Conservation (phyloP, 2,329 filamentous ascomycete species). For the Zymoseptoria crescenta region DNA sequence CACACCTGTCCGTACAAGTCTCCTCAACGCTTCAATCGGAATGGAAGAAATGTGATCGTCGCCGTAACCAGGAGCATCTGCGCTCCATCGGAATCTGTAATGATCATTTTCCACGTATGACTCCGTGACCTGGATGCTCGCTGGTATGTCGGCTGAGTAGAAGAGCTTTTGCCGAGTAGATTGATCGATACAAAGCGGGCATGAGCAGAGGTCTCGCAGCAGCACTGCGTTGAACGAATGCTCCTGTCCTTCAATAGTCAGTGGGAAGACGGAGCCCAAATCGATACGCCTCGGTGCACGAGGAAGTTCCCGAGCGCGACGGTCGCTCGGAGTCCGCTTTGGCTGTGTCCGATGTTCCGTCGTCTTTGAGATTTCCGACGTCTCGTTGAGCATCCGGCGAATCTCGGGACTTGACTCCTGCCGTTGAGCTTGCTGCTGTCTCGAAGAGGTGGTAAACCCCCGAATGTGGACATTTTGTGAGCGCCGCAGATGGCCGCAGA, state of each 20-base stretch:
- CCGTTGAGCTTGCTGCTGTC: not conserved
- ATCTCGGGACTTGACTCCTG: not conserved
- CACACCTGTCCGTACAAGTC: not conserved
- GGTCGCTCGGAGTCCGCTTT: not conserved
- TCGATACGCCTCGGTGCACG: not conserved
- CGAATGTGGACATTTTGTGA: not conserved
- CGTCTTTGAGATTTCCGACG: not conserved
- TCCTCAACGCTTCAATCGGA: constrained; percentile 4
- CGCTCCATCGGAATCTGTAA: constrained; percentile 43
- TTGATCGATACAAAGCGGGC: constrained; percentile 49
- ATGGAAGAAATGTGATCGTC: constrained; percentile 36
- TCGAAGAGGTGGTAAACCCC: not conserved
- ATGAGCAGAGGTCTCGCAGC: constrained; percentile 53
- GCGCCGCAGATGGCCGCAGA: not conserved
- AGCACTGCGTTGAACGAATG: constrained; percentile 21
- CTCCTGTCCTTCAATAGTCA: constrained; percentile 1
- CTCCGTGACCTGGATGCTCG: constrained; percentile 34
- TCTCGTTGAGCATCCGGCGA: not conserved
- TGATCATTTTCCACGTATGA: constrained; percentile 33
- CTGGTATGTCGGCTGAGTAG: constrained; percentile 56
- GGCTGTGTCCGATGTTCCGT: not conserved
- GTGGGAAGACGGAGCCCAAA: not conserved
- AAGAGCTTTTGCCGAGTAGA: constrained; percentile 58
- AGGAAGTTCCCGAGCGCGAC: not conserved
- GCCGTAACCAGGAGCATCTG: constrained; percentile 43